Percentiles rank a stretch among this genome's conserved stretches.
These are phyloP conservation scores for Podaxis pistillaris DNA, from an alignment of 768 basidiomycete species.

Conservation along the genomic window DNA sequence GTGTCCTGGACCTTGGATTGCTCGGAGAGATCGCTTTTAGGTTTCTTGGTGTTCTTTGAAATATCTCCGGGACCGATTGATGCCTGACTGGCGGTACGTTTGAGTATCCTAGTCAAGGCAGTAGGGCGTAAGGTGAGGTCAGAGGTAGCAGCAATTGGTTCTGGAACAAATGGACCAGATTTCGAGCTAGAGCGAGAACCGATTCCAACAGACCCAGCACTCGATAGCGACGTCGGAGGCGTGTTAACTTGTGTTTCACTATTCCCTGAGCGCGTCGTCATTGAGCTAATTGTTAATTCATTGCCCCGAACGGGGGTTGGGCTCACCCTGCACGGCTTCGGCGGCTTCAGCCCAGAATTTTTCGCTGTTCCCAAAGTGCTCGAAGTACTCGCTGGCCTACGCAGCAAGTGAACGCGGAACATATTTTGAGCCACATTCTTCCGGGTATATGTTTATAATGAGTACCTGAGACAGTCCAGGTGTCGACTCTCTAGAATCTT, in stretches of 20 bases:
- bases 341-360: slow-evolving; percentile 8
- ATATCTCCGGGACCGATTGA: background rate
- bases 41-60: background rate
- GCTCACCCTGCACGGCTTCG: background rate
- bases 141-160: background rate
- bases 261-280: background rate
- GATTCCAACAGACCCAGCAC: background rate
- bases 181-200: background rate
- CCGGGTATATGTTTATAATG: background rate
- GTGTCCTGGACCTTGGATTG: background rate
- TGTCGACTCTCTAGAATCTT: background rate
- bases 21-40: background rate
- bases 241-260: background rate
- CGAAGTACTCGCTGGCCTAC: slow-evolving; percentile 2
- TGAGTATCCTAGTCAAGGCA: background rate
- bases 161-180: background rate
- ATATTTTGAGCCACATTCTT: background rate
- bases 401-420: background rate
- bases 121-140: background rate
- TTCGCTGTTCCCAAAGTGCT: background rate
- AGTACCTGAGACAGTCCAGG: slow-evolving; percentile 2
- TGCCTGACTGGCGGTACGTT: slow-evolving; percentile 1
- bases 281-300: background rate
- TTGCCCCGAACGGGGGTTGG: background rate
- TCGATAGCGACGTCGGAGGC: slow-evolving; percentile 4